A percentile compares a stretch with the other conserved stretches of the same genome.
Evolutionary conservation across 2,329 filamentous ascomycete species (phyloP).

Genomic region (Calonectria henricotiae): DNA sequence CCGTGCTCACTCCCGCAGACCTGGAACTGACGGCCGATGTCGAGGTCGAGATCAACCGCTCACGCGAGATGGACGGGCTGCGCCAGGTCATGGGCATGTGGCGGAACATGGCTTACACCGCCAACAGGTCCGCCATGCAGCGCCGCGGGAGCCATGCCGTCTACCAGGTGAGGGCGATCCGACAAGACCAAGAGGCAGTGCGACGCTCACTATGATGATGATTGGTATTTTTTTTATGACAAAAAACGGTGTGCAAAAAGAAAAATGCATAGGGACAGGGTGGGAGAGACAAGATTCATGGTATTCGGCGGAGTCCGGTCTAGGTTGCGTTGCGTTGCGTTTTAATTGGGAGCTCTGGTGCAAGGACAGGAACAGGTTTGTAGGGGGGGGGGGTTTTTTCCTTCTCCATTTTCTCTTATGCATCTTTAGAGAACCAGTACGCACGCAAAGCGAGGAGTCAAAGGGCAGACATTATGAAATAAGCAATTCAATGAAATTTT

Average conservation of each 20-base stretch:
- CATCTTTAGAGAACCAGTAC: neutral
- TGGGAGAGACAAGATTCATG: neutral
- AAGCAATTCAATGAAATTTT: neutral
- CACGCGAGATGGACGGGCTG: slow-evolving; percentile 24
- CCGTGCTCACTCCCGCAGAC: neutral
- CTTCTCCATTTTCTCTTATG: neutral
- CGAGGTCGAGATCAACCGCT: slow-evolving; percentile 13
- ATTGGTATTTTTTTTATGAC: neutral
- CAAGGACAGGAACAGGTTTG: neutral
- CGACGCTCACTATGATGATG: slow-evolving; percentile 1
- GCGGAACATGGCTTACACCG: slow-evolving; percentile 17
- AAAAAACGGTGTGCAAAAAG: neutral
- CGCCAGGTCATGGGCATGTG: slow-evolving; percentile 11
- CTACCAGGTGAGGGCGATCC: neutral
- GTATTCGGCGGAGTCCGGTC: neutral
- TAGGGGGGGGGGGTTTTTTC: neutral
- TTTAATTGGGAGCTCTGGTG: neutral
- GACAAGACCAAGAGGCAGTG: neutral
- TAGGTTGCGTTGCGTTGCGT: neutral
- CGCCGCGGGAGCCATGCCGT: neutral
- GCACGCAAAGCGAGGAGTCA: slow-evolving; percentile 11
- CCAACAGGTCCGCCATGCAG: slow-evolving; percentile 2
- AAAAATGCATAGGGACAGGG: neutral
- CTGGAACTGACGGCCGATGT: slow-evolving; percentile 10
- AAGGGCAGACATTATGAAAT: neutral